Evolutionary conservation across 495 filamentous ascomycete genomes (phyloP), one percentile per base, ranked within the genome.

Genomic region (Daldinia vernicosa): DNA sequence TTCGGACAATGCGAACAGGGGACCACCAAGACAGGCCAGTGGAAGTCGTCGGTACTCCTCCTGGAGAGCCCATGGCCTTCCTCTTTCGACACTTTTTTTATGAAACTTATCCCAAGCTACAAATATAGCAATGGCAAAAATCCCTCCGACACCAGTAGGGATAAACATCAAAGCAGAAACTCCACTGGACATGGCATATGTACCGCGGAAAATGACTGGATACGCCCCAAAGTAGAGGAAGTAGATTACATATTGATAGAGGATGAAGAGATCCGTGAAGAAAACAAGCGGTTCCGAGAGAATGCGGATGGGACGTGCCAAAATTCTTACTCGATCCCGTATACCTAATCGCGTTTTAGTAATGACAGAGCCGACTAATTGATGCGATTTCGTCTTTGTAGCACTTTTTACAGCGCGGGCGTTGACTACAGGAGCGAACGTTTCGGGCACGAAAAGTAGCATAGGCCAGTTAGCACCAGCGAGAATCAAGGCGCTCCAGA

Each of bases 181-280:
- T 9, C 82, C 82, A 0, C 75, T 60, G 1, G 69, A 70, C 53
- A 85, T 81, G 7, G 69, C 57, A 59, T 85, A 85, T 14, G 81
- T 76, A 3, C 73, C 79, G 59, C 81, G 61, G 63, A 87, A 90
- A 52, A 90, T 89, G 12, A 86, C 77, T 0, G 87, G 86, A 67
- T 86, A 90, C 15, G 86, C 84, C 45, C 88, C 85, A 65, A 92
- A 87, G 60, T 81, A 90, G 64, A 92, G 85, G 74, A 89, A 92
- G 63, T 93, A 92, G 15, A 92, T 89, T 4, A 85, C 87, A 71
- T 92, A 93, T 9, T 86, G 81, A 7, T 90, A 80, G 5, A 85
- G 81, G 9, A 92, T 80, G 14, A 89, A 92, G 5, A 92, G 70
- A 32, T 87, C 89, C 1, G 84, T 85, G 62, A 89, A 82, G 11